Evolutionary conservation across 108 stramenopile species (phyloP), one percentile per base, ranked within the genome.

Genomic region (Discostella pseudostelligera): DNA sequence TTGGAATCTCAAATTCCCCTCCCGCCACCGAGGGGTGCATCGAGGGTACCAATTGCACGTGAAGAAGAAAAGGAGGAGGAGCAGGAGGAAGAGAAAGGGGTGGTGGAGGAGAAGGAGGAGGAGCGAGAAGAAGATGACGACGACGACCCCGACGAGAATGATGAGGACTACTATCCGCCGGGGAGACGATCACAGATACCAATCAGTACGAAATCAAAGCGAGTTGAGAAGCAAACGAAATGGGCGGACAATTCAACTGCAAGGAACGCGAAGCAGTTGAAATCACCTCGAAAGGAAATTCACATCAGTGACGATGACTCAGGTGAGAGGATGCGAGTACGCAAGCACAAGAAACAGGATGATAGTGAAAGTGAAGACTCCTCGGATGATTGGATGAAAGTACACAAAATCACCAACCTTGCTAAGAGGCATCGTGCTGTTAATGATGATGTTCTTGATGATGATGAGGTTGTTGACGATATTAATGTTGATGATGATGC

Each of bases 341-440:
- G 49, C 12, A 24, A 7, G 8, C 24, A 6, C 24, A 51, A 8
- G 3, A 13, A 51, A n/a, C 50, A 51, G 25, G 21, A 25, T 26
- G 26, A 28, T 26, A 8, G 25, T 26, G 50, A 51, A n/a, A 8
- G 25, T 26, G 50, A 51, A n/a, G 50, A 51, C 50, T 51, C 50
- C n/a, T 51, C 50, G 24, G 24, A 51, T 9, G 25, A 51, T 26
- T 51, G 50, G 50, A 51, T 51, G 50, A 51, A 11, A 51, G 26
- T 51, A 51, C 50, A 22, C 25, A 22, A 26, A 25, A 32, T 5
- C 5, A 32, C 32, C 3, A 32, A 32, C 4, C 32, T 4, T 4
- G 5, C 3, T 32, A 32, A 32, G 32, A 32, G 32, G 32, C 32
- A 32, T 32, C 32, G 5, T 32, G 5, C 32, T 32, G 32, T 5